phyloP scores from a whole-genome alignment of 2,329 filamentous ascomycete genomes.

The Scorias spongiosa region DNA sequence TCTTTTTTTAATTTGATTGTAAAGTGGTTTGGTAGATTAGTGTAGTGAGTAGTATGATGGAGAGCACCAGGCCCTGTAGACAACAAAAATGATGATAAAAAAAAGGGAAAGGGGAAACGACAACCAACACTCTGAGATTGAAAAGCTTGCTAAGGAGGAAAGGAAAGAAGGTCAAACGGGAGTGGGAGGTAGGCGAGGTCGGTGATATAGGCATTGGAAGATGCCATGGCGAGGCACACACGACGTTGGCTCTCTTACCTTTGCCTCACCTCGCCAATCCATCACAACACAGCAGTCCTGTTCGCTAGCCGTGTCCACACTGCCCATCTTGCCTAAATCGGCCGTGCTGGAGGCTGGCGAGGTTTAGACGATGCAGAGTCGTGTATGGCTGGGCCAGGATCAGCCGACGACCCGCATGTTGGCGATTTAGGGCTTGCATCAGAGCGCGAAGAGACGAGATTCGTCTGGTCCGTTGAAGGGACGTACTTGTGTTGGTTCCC shows the following conservation, averaged over 20 bases:
- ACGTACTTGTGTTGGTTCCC: background rate
- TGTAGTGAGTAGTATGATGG: slow-evolving; percentile 10
- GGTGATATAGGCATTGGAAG: background rate
- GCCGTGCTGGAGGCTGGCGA: slow-evolving; percentile 5
- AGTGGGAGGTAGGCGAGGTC: slow-evolving; percentile 3
- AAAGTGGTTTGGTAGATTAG: slow-evolving; percentile 9
- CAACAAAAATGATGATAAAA: slow-evolving; percentile 25
- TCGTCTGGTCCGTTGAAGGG: background rate
- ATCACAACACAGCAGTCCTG: no score
- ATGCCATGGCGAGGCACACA: background rate
- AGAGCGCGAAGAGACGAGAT: slow-evolving; percentile 8
- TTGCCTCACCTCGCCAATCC: no score
- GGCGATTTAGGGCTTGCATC: slow-evolving; percentile 15
- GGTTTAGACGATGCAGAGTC: background rate
- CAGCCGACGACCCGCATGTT: background rate
- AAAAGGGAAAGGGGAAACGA: slow-evolving; percentile 28
- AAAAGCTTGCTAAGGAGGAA: slow-evolving; percentile 37
- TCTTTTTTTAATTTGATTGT: slow-evolving; percentile 14
- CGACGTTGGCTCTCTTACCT: no score
- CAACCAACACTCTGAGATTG: slow-evolving; percentile 34
- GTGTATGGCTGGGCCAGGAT: background rate
- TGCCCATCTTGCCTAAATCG: background rate
- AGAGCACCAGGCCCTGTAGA: slow-evolving; percentile 34
- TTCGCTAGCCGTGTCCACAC: background rate
- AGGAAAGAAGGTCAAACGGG: slow-evolving; percentile 11